phyloP scores from a whole-genome alignment of 148 eudicot genomes.

The Cornus florida region DNA sequence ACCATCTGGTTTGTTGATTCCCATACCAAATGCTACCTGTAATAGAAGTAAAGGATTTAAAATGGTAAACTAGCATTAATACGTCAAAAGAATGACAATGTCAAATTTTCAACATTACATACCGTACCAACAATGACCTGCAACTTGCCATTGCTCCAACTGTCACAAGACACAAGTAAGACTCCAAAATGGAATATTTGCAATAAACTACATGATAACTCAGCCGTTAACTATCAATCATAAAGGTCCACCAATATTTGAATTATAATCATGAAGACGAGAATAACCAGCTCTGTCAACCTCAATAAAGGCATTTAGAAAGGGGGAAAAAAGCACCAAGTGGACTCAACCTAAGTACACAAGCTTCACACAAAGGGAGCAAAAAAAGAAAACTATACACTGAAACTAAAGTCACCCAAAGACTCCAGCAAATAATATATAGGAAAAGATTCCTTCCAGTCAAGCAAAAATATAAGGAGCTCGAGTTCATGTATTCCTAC shows the following conservation, averaged over 20 bases:
- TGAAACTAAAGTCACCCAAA: too few relatives aligned
- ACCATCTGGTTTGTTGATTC: conserved; percentile 99
- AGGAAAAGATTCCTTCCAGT: too few relatives aligned
- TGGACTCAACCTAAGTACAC: too few relatives aligned
- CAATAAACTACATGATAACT: background rate
- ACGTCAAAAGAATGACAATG: background rate
- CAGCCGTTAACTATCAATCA: background rate
- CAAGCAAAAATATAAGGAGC: too few relatives aligned
- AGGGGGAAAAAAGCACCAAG: too few relatives aligned
- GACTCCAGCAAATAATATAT: too few relatives aligned
- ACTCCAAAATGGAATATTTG: conserved; percentile 3
- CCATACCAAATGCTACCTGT: conserved; percentile 99
- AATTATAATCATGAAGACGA: background rate
- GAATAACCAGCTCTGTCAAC: conserved; percentile 1
- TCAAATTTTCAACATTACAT: conserved; percentile 17
- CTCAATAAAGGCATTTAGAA: background rate
- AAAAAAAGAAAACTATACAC: too few relatives aligned
- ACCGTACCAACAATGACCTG: conserved; percentile 99
- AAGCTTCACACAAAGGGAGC: too few relatives aligned
- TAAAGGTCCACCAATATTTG: background rate
- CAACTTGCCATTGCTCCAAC: conserved; percentile 90
- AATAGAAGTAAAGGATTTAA: conserved; percentile 18
- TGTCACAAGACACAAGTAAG: conserved; percentile 30
- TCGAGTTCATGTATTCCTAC: too few relatives aligned
- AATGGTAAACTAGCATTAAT: background rate